These are phyloP conservation scores for Boletus vermiculosoides DNA, from an alignment of 768 basidiomycete species.

Conservation along the genomic window DNA sequence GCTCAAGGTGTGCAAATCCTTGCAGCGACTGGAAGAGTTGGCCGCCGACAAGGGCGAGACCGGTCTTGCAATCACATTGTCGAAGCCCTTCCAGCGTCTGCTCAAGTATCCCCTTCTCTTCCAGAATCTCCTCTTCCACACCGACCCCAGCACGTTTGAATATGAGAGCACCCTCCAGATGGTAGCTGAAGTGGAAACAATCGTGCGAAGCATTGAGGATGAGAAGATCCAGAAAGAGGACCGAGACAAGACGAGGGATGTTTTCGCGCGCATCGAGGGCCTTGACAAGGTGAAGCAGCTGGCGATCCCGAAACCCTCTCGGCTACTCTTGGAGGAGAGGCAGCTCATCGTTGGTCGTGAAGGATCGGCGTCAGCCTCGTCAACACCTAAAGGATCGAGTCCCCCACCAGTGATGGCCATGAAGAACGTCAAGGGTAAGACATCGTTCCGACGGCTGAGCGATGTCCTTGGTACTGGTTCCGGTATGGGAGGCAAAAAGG, in stretches of 20 bases:
- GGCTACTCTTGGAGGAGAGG: constrained; percentile 83
- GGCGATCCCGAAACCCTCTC: constrained; percentile 85
- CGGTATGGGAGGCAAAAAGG: constrained; percentile 68
- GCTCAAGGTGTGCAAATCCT: constrained; percentile 69
- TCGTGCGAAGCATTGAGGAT: constrained; percentile 96
- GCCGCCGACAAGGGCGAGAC: constrained; percentile 90
- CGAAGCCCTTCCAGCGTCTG: constrained; percentile 95
- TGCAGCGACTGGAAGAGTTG: constrained; percentile 74
- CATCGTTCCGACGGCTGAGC: constrained; percentile 85
- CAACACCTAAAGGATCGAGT: constrained; percentile 29
- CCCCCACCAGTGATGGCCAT: constrained; percentile 36
- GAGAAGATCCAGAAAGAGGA: constrained; percentile 98
- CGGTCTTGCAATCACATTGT: constrained; percentile 90
- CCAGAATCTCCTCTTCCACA: constrained; percentile 95
- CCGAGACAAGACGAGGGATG: constrained; percentile 91
- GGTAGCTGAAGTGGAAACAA: constrained; percentile 95
- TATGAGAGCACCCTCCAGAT: constrained; percentile 95
- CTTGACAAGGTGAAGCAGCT: constrained; percentile 92
- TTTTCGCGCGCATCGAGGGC: constrained; percentile 94
- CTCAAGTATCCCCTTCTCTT: constrained; percentile 97
- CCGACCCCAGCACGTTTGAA: constrained; percentile 95
- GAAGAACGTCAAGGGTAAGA: constrained; percentile 74
- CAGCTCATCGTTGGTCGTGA: constrained; percentile 43
- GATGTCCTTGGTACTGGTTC: constrained; percentile 72
- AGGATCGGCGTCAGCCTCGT: constrained; percentile 16